Evolutionary conservation across 495 filamentous ascomycete genomes (phyloP).

Genomic region (Hyaloscypha hepaticicola): DNA sequence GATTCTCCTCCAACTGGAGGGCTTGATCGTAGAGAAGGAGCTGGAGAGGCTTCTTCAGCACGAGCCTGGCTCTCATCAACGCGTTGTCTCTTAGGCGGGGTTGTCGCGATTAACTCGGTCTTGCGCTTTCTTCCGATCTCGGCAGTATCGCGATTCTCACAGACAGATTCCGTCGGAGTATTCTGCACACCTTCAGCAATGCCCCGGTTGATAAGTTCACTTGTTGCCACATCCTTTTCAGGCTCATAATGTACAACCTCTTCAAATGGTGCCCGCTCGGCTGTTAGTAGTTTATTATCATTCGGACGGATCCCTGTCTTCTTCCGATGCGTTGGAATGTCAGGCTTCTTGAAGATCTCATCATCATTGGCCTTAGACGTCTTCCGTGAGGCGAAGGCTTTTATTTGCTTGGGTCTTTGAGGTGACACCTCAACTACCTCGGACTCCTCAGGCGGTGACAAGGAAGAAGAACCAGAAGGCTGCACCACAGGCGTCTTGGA

Average conservation of each 20-base stretch:
- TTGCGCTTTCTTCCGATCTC: slow-evolving; percentile 13
- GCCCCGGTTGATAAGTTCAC: background rate
- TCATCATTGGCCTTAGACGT: background rate
- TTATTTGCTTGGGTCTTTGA: background rate
- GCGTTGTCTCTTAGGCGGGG: background rate
- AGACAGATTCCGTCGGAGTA: background rate
- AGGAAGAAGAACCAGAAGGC: background rate
- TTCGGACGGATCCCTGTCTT: background rate
- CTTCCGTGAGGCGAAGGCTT: background rate
- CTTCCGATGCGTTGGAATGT: background rate
- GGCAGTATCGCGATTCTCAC: background rate
- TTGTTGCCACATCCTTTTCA: background rate
- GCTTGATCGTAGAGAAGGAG: background rate
- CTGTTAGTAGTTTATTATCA: background rate
- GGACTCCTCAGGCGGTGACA: background rate
- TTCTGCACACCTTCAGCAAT: background rate
- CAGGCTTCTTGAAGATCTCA: background rate
- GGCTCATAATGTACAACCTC: background rate
- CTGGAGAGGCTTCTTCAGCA: background rate
- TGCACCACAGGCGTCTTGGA: background rate
- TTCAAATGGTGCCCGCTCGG: background rate
- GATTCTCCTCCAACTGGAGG: background rate
- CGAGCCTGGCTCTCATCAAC: background rate
- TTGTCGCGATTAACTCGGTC: background rate
- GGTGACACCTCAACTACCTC: background rate